Conservation (phyloP, 2,329 filamentous ascomycete species). For the Xylaria polymorpha region DNA sequence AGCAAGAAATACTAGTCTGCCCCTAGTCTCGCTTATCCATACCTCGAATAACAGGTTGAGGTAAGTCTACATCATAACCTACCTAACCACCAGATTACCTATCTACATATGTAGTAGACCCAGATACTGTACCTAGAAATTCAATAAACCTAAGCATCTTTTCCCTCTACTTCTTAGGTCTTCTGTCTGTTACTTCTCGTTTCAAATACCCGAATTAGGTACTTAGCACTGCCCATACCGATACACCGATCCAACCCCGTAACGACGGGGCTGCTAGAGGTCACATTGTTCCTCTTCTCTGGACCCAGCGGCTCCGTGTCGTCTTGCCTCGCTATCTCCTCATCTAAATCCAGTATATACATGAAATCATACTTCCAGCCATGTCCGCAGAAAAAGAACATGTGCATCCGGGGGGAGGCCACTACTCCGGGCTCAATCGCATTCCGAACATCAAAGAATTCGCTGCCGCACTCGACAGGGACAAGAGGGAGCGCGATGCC, state of each 20-base stretch:
- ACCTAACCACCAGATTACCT: constrained; percentile 2
- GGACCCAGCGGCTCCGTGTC: neutral
- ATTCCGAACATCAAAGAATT: constrained; percentile 91
- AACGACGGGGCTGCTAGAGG: constrained; percentile 8
- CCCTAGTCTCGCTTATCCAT: constrained; percentile 13
- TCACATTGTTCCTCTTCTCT: neutral
- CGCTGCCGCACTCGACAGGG: constrained; percentile 78
- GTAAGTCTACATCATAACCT: constrained; percentile 34
- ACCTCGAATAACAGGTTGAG: constrained; percentile 15
- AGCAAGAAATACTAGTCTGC: constrained; percentile 14
- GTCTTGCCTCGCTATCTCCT: neutral
- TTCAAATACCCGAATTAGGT: neutral
- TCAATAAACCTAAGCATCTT: constrained; percentile 22
- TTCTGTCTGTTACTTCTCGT: neutral
- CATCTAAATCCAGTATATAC: neutral
- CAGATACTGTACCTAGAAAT: constrained; percentile 18
- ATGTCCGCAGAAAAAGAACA: constrained; percentile 49
- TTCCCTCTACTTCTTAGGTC: no score
- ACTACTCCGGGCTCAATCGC: constrained; percentile 85
- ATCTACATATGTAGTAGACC: constrained; percentile 11
- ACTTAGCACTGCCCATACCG: neutral
- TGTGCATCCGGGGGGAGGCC: constrained; percentile 51
- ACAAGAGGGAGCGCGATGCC: constrained; percentile 81
- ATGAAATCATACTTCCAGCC: neutral
- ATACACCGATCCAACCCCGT: neutral